A percentile compares a stretch with the other conserved stretches of the same genome.
Evolutionary conservation across 2,329 filamentous ascomycete genomes (phyloP).

Genomic region (Alternaria tenuissima): DNA sequence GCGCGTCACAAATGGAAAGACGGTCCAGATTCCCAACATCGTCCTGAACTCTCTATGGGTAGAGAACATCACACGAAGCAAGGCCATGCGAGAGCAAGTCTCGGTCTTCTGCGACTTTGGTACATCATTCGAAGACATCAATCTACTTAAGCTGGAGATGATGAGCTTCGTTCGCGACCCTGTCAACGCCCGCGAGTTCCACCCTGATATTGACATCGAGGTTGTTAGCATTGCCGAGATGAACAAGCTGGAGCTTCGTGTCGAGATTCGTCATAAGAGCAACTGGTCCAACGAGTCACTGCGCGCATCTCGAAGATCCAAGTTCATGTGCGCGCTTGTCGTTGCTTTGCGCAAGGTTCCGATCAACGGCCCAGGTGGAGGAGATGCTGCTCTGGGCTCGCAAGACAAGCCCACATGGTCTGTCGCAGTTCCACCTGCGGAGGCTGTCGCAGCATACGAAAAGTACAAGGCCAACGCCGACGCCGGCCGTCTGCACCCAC

Average conservation of each 20-base stretch:
- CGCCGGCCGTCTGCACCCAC: constrained; percentile 70
- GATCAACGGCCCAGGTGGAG: constrained; percentile 82
- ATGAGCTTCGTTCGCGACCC: constrained; percentile 81
- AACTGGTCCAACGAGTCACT: constrained; percentile 75
- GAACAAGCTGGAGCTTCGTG: constrained; percentile 83
- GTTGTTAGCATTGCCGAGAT: constrained; percentile 82
- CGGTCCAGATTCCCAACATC: constrained; percentile 87
- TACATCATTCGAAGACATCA: constrained; percentile 88
- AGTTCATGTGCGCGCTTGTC: constrained; percentile 95
- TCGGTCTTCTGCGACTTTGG: constrained; percentile 83
- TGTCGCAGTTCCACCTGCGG: constrained; percentile 75
- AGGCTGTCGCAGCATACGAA: constrained; percentile 70
- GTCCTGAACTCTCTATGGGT: constrained; percentile 92
- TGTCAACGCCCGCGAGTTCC: constrained; percentile 91
- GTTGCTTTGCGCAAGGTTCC: constrained; percentile 86
- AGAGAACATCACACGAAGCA: constrained; percentile 90
- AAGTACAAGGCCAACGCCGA: constrained; percentile 62
- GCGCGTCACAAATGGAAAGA: constrained; percentile 80
- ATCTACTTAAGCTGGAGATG: constrained; percentile 84
- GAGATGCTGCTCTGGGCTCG: constrained; percentile 67
- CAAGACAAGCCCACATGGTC: constrained; percentile 80
- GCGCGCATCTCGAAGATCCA: constrained; percentile 81
- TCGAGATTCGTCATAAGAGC: constrained; percentile 86
- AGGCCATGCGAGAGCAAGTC: constrained; percentile 88
- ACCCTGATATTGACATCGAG: constrained; percentile 80